Conservation (phyloP, 2,329 filamentous ascomycete species). For the Leptodontidium sp. region DNA sequence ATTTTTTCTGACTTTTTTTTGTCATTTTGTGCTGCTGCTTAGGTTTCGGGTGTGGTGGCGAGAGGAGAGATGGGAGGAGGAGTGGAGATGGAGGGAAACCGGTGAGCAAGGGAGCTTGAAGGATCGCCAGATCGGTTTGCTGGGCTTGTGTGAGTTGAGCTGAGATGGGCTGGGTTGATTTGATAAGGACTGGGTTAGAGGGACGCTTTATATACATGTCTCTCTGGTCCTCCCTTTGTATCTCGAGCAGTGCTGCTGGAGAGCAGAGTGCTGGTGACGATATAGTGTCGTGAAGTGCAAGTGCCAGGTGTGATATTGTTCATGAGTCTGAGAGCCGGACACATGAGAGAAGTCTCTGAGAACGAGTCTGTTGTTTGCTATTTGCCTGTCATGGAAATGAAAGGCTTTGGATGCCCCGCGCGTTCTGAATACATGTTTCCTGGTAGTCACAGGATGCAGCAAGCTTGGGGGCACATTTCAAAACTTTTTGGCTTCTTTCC, state of each 20-base stretch:
- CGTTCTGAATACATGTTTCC: not conserved
- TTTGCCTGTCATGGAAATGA: not conserved
- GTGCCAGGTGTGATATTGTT: not conserved
- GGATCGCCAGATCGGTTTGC: slow-evolving; percentile 4
- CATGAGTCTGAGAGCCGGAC: not conserved
- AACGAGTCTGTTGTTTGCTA: not conserved
- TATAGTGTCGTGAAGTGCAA: not conserved
- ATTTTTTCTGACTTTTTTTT: too few species aligned
- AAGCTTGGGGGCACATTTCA: not conserved
- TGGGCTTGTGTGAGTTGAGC: slow-evolving; percentile 9
- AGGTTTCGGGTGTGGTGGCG: not conserved
- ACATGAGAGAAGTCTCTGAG: not conserved
- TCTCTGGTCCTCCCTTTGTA: not conserved
- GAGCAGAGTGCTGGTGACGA: not conserved
- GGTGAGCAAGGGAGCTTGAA: not conserved
- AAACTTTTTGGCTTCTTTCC: too few species aligned
- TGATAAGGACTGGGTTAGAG: not conserved
- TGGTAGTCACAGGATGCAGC: not conserved
- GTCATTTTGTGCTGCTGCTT: not conserved
- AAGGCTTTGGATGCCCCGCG: too few species aligned
- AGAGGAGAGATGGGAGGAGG: not conserved
- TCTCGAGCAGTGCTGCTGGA: not conserved
- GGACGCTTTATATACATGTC: not conserved
- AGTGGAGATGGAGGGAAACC: not conserved
- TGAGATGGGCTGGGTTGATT: too few species aligned